Evolutionary conservation across 805 yeast species (phyloP).

Genomic region (Candida patagonica): DNA sequence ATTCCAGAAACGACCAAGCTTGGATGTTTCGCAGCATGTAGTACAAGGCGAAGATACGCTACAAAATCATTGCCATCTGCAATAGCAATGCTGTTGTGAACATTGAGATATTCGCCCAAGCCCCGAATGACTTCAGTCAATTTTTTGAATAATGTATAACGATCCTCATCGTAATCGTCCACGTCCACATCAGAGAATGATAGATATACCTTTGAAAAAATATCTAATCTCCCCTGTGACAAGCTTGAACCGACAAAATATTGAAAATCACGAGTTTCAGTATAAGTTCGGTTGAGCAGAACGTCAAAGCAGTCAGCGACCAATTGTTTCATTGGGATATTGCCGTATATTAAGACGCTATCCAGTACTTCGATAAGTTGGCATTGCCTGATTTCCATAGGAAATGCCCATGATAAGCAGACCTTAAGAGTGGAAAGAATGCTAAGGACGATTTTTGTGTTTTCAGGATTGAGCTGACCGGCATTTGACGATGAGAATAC

Average conservation of each 20-base stretch:
- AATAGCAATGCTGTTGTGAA: conserved; percentile 34
- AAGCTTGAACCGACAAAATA: conserved; percentile 74
- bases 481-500: too few relatives aligned
- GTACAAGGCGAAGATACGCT: conserved; percentile 62
- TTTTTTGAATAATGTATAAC: conserved; percentile 77
- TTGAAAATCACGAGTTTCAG: conserved; percentile 57
- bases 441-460: conserved; percentile 46
- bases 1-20: conserved; percentile 86
- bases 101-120: conserved; percentile 65
- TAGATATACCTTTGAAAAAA: conserved; percentile 57
- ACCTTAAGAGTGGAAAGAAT: conserved; percentile 78
- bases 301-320: conserved; percentile 89
- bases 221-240: conserved; percentile 59
- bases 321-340: conserved; percentile 63
- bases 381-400: conserved; percentile 58
- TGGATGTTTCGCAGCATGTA: conserved; percentile 73
- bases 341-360: conserved; percentile 37
- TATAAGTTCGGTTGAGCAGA: conserved; percentile 70
- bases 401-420: conserved; percentile 84
- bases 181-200: conserved; percentile 38
- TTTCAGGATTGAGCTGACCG: conserved; percentile 33
- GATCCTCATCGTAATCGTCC: conserved; percentile 64
- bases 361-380: conserved; percentile 59
- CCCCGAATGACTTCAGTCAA: conserved; percentile 90
- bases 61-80: conserved; percentile 53